Base-by-base conservation (phyloP, 2,329 filamentous ascomycete genomes). In the Triangularia setosa region DNA sequence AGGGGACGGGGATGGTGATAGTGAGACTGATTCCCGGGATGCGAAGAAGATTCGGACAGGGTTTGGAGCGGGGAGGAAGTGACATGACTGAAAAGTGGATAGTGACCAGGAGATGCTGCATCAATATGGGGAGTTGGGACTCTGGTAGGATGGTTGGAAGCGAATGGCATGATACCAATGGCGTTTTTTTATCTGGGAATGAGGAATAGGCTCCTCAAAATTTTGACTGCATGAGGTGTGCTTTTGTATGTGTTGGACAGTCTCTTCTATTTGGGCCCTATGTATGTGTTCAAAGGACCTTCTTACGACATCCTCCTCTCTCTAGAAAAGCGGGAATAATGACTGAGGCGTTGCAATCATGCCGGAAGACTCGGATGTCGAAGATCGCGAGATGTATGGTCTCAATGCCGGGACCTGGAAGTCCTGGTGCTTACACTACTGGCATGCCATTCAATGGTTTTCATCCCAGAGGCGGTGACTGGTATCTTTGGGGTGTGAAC, bases 41-140 rank as follows among this genome's bases (percentile, higher is more conserved):
- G 73, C 77, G 57, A 87, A 83, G 72, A 82, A 87, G 74, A 82
- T 84, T 62, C 78, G 85, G 67, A 86, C 84, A 2, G 84, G 84
- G 70, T 87, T 87, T 72, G 84, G 84, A 16, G 81, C 83, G 0
- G 78, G 79, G 28, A 79, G 84, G 62, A 55, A 58, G 57, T 24
- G 56, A 86, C 84, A 72, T 83, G 66, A 72, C 21, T 6, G 3
- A 23, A 11, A 30, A 33, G 30, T 8, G 3, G 30, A 12, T 33
- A 12, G 14, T 33, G 30, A 33, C 7, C 27, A 30, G 3, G 25
- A 1, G 25, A 14, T 16, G 12, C 27, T 24, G 58, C 33, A 16
- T 53, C 11, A 23, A 44, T 23, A 52, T 58, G 28, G n/a, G n/a
- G n/a, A 14, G n/a, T 21, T 48, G 40, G n/a, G 40, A 48, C 21